Conservation (phyloP, 1,284 basidiomycete species). For the Rhizoctonia solani region DNA sequence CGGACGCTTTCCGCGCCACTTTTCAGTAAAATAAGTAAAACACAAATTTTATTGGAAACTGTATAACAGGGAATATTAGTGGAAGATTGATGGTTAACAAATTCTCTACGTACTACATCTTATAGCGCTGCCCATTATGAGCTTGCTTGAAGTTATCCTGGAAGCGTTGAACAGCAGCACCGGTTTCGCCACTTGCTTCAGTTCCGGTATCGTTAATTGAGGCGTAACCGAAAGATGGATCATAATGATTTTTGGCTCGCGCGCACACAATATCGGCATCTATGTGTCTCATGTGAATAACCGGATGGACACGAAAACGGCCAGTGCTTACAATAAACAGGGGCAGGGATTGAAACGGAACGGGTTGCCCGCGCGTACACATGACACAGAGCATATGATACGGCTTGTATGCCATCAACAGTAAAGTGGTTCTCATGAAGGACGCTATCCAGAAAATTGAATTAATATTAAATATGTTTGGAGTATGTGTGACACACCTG, state of each 20-base stretch:
- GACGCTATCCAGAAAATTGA: conserved; percentile 3
- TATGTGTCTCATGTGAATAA: conserved; percentile 84
- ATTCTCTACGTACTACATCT: background rate
- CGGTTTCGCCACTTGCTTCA: background rate
- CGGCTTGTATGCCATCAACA: conserved; percentile 59
- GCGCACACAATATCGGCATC: conserved; percentile 82
- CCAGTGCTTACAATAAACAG: conserved; percentile 43
- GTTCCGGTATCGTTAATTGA: background rate
- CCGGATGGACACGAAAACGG: too few relatives aligned
- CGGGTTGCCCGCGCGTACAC: conserved; percentile 81
- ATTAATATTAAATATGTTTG: background rate
- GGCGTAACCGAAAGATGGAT: conserved; percentile 49
- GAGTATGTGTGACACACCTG: conserved; percentile 11
- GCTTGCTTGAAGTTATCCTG: background rate
- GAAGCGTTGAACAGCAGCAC: background rate
- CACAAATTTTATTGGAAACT: background rate
- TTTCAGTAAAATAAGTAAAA: background rate
- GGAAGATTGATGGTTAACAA: background rate
- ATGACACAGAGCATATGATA: conserved; percentile 77
- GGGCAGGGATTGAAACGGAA: conserved; percentile 69
- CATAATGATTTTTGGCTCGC: conserved; percentile 77
- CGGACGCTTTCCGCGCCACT: background rate
- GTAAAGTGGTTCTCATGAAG: conserved; percentile 33
- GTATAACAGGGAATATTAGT: background rate
- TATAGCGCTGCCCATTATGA: background rate